Evolutionary conservation across 192 early-diverging fungal genomes (phyloP), one percentile per base, ranked within the genome.

Genomic region (Coemansia sp.): DNA sequence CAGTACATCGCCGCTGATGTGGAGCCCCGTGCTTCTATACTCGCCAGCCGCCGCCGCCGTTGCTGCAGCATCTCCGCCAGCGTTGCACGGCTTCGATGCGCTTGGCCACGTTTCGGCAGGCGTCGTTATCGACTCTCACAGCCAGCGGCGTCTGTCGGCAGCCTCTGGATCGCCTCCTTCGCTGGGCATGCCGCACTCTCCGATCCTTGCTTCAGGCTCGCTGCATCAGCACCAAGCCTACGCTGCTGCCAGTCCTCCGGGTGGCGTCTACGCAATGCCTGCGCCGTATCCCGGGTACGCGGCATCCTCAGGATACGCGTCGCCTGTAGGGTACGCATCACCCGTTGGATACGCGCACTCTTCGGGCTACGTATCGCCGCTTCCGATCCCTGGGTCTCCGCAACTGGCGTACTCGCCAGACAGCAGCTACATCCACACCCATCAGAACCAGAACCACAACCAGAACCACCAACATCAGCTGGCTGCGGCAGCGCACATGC

Each of bases 1-100:
- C 4, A 61, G 62, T 8, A 69, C 73, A 5, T 80, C 78, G 45
- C 80, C 71, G 4, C 21, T 77, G 26, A 71, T 82, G 67, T 82
- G 80, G 75, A 73, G 71, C 63, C 80, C 75, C 3, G 79, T 77
- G 5, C 65, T 82, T 8, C 71, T 82, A 21, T 82, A 82, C 59
- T 67, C 73, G 18, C 63, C 78, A n/a, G 46, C 16, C 12, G 46
- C 46, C 3, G 46, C 46, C 46, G 46, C 26, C 26, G 26, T 26
- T 8, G 51, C 51, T 5, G 64, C 71, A 1, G 67, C 45, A 0
- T 67, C 71, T 7, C 71, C 72, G 41, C 77, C 77, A 3, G 8
- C 51, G 0, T 21, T 54, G 1, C 51, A 59, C 16, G 36, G 19
- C 37, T 59, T 59, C 57, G 57, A 59, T 39, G 21, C 51, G 7